phyloP scores from a whole-genome alignment of 2,329 filamentous ascomycete genomes.

The Colletotrichum sublineola region DNA sequence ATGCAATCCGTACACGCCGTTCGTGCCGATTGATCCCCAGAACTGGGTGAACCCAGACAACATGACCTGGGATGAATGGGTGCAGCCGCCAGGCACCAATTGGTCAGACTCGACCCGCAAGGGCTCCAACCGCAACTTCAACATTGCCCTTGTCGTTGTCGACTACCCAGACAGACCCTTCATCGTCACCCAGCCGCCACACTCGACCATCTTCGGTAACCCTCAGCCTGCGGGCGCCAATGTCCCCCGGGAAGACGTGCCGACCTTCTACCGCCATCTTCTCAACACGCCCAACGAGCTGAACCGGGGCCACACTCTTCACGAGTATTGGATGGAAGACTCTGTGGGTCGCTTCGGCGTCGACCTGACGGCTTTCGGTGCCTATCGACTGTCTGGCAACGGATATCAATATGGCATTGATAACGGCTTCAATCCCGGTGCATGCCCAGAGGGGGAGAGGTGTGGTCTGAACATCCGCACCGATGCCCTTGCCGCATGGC shows the following conservation, averaged over 20 bases:
- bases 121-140: conserved; percentile 65
- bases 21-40: conserved; percentile 64
- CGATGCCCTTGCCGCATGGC: conserved; percentile 63
- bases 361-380: conserved; percentile 65
- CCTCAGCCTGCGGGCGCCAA: conserved; percentile 58
- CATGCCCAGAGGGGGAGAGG: conserved; percentile 57
- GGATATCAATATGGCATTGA: conserved; percentile 66
- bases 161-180: conserved; percentile 65
- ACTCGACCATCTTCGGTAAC: conserved; percentile 65
- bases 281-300: conserved; percentile 63
- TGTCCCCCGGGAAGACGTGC: conserved; percentile 58
- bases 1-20: conserved; percentile 54
- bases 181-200: conserved; percentile 59
- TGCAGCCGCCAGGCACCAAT: conserved; percentile 59
- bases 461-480: conserved; percentile 63
- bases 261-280: conserved; percentile 63
- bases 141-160: conserved; percentile 66
- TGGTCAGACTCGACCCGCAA: conserved; percentile 61
- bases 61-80: conserved; percentile 66
- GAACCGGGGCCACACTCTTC: conserved; percentile 65
- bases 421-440: conserved; percentile 61
- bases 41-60: conserved; percentile 66
- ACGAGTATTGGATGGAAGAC: conserved; percentile 71
- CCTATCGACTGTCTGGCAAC: conserved; percentile 62
- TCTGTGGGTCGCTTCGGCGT: conserved; percentile 66